Conservation (phyloP, 495 filamentous ascomycete species). For the Talaromyces liani region DNA sequence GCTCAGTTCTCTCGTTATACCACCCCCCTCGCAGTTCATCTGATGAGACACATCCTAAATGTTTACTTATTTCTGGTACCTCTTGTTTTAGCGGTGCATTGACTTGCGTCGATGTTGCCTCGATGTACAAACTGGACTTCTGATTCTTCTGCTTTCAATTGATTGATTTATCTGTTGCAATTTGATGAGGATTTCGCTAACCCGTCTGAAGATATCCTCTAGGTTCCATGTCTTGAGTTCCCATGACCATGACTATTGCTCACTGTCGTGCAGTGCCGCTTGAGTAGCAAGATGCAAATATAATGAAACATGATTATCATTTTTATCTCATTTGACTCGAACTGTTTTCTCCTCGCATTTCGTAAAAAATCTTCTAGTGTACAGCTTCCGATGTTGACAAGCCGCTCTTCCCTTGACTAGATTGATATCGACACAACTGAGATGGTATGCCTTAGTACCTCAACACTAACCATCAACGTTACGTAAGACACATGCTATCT, state of each 20-base stretch:
- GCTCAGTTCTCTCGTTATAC: slow-evolving; percentile 1
- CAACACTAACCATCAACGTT: neutral
- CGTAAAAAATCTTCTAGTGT: neutral
- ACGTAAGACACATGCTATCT: too few species aligned
- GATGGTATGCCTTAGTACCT: neutral
- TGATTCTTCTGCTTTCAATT: slow-evolving; percentile 26
- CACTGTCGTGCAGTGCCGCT: neutral
- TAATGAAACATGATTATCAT: neutral
- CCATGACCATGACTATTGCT: neutral
- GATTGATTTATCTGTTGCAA: neutral
- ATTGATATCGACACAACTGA: neutral
- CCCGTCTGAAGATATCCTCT: slow-evolving; percentile 3
- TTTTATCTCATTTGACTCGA: neutral
- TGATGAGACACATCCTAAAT: slow-evolving; percentile 44
- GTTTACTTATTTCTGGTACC: slow-evolving; percentile 53
- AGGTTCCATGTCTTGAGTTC: slow-evolving; percentile 4
- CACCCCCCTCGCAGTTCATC: slow-evolving; percentile 11
- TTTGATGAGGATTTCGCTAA: neutral
- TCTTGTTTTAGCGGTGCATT: slow-evolving; percentile 51
- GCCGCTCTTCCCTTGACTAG: neutral
- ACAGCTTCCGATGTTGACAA: neutral
- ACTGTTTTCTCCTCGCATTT: neutral
- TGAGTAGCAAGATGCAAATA: neutral
- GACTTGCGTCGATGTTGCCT: slow-evolving; percentile 28
- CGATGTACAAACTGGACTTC: slow-evolving; percentile 60